phyloP scores from a whole-genome alignment of 2,329 filamentous ascomycete species.

The Penicillium crustosum region DNA sequence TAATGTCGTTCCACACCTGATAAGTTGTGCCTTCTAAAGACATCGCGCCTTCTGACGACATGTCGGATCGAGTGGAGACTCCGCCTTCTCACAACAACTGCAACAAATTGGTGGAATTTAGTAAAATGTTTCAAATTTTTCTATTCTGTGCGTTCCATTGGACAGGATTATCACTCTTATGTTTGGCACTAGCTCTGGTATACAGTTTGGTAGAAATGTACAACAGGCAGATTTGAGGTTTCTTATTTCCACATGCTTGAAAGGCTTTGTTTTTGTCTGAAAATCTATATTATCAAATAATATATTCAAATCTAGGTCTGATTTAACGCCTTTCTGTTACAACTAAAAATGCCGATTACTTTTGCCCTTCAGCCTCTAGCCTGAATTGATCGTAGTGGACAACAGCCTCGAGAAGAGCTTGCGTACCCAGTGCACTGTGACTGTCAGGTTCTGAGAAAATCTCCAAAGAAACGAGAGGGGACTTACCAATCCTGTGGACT shows the following conservation, averaged over 20 bases:
- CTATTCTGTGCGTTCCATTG: background rate
- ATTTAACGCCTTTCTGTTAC: background rate
- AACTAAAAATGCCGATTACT: background rate
- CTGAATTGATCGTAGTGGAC: conserved; percentile 29
- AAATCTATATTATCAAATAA: background rate
- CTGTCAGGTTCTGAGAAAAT: background rate
- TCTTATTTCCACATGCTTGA: background rate
- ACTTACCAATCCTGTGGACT: conserved; percentile 46
- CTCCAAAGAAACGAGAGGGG: background rate
- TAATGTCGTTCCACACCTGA: background rate
- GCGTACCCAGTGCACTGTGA: conserved; percentile 34
- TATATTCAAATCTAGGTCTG: background rate
- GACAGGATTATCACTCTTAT: background rate
- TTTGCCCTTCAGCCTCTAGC: background rate
- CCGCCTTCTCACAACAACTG: background rate
- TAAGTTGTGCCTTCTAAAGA: conserved; percentile 6
- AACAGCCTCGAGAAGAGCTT: conserved; percentile 53
- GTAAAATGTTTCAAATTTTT: background rate
- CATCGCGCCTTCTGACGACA: conserved; percentile 23
- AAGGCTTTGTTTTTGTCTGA: background rate
- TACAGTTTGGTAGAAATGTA: background rate
- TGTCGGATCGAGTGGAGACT: conserved; percentile 4
- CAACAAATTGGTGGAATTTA: background rate
- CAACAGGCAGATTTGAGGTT: background rate
- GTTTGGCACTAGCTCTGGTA: background rate